Evolutionary conservation across 2,329 filamentous ascomycete species (phyloP), one percentile per base, ranked within the genome.

Genomic region (Microcera coccophila): DNA sequence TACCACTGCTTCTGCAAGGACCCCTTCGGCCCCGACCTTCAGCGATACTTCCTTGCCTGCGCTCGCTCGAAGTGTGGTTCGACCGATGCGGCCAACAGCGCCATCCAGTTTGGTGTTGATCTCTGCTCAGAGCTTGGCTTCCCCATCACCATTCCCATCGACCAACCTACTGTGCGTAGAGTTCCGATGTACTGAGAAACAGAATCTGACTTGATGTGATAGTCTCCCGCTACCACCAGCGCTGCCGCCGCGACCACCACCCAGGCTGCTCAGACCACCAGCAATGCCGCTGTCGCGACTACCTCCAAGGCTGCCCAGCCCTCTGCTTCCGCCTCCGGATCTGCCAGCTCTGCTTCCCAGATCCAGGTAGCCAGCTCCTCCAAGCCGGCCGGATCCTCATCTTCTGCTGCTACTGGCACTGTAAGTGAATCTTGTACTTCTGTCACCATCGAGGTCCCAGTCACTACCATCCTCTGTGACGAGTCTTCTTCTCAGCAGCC

Each of bases 1-100:
- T 62, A 62, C 39, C 49, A 58, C 10, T 62, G 59, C 54, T 59
- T 59, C 56, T 59, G 56, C 50, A 54, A 52, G 17, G 33, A 35
- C 16, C 33, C 33, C 18, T 35, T 19, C 42, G 44, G 37, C 37
- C 16, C 52, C 29, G 16, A 20, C 9, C 46, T 57, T 4, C 54
- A 58, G 46, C 36, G 43, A 38, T 54, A 54, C 50, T 59, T 53
- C 40, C 18, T 47, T 33, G 45, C 56, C n/a, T 57, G 55, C 41
- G 43, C 44, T 22, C 50, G 50, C 39, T 37, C 41, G 21, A 34
- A 47, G 20, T 55, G 52, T 32, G 39, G 19, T 11, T 18, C 26
- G 14, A 19, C 42, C 17, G 35, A 32, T 31, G 48, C 41, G 14
- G 44, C 47, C 32, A 39, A 47, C 12, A 35, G 44, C 10, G 47